Evolutionary conservation across 2,329 filamentous ascomycete species (phyloP).

Genomic region (Sporothrix globosa): DNA sequence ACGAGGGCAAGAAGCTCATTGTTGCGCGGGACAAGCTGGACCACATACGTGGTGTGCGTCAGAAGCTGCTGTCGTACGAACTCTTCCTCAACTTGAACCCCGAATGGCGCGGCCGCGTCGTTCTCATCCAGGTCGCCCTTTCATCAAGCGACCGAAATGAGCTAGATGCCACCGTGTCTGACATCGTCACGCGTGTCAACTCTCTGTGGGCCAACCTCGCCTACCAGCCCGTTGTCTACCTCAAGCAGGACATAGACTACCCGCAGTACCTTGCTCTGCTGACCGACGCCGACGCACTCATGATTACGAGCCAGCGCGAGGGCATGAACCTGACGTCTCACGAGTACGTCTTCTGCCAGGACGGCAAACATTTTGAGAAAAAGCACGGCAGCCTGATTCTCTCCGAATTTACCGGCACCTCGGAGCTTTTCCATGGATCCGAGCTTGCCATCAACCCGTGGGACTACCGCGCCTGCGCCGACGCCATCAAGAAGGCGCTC

Average conservation of each 20-base stretch:
- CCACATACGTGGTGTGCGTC: constrained; percentile 85
- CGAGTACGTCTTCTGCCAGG: constrained; percentile 91
- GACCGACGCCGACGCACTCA: constrained; percentile 84
- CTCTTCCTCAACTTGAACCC: constrained; percentile 93
- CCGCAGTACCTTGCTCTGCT: constrained; percentile 90
- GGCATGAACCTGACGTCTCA: constrained; percentile 97
- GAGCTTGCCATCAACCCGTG: constrained; percentile 91
- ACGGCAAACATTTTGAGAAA: constrained; percentile 72
- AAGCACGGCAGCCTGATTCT: constrained; percentile 88
- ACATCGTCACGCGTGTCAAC: constrained; percentile 94
- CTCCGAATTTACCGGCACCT: constrained; percentile 92
- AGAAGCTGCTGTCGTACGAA: constrained; percentile 91
- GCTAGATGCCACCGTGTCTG: constrained; percentile 82
- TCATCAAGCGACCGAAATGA: constrained; percentile 88
- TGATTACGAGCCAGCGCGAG: constrained; percentile 93
- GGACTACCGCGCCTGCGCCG: constrained; percentile 87
- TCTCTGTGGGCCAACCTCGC: constrained; percentile 87
- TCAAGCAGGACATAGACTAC: constrained; percentile 94
- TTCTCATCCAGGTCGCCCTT: constrained; percentile 91
- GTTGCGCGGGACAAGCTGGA: constrained; percentile 94
- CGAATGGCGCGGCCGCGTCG: constrained; percentile 83
- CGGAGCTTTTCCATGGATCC: constrained; percentile 78
- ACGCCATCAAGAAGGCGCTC: constrained; percentile 80
- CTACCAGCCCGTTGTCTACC: constrained; percentile 88
- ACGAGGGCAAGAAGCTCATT: constrained; percentile 85